phyloP scores from a whole-genome alignment of 805 yeast species.

The Ogataea corticis region DNA sequence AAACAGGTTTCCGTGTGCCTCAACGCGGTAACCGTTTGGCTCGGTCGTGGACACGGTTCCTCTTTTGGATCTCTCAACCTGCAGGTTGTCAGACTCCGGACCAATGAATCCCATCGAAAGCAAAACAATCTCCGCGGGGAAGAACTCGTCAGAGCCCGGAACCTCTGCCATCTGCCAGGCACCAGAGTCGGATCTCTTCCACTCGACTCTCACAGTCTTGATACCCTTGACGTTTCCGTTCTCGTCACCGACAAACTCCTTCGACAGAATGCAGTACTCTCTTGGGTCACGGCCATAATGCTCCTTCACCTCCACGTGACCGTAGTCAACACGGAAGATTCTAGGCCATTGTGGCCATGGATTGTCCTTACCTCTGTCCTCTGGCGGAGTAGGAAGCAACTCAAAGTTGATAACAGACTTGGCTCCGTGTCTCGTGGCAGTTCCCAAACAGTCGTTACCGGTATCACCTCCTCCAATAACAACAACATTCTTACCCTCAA shows the following conservation, averaged over 20 bases:
- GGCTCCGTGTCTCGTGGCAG: conserved; percentile 96
- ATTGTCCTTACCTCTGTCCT: conserved; percentile 83
- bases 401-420: conserved; percentile 92
- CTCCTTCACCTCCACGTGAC: conserved; percentile 91
- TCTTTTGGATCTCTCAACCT: conserved; percentile 68
- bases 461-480: conserved; percentile 99
- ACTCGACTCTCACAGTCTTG: conserved; percentile 95
- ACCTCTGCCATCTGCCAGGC: conserved; percentile 99
- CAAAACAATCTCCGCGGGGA: conserved; percentile 92
- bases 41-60: conserved; percentile 76
- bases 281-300: conserved; percentile 98
- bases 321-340: conserved; percentile 95
- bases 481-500: conserved; percentile 86
- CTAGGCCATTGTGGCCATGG: conserved; percentile 99
- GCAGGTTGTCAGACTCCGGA: conserved; percentile 82
- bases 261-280: conserved; percentile 91
- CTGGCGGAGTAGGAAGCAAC: conserved; percentile 89
- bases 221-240: conserved; percentile 94
- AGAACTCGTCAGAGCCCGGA: conserved; percentile 90
- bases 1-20: conserved; percentile 64
- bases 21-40: conserved; percentile 66
- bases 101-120: conserved; percentile 98
- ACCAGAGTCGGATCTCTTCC: conserved; percentile 93
- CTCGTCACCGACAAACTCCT: conserved; percentile 93
- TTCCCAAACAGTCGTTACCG: conserved; percentile 98